Conservation (phyloP, 2,329 filamentous ascomycete species). For the Botrytis tulipae region DNA sequence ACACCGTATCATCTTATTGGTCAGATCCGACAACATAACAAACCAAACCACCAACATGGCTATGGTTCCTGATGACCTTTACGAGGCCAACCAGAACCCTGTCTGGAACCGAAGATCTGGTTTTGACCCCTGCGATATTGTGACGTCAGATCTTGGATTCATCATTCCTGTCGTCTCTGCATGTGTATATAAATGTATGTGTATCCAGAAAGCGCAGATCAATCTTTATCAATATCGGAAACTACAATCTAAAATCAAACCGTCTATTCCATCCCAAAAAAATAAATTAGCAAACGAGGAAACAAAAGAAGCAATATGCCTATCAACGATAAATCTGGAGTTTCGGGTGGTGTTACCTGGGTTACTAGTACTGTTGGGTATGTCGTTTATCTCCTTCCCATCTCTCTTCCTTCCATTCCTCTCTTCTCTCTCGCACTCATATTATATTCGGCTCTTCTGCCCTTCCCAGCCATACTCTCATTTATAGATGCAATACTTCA, state of each 20-base stretch:
- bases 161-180: not conserved
- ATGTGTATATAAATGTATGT: not conserved
- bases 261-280: not conserved
- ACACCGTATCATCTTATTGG: not conserved
- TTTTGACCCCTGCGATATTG: not conserved
- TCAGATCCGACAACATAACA: not conserved
- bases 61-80: not conserved
- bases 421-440: not conserved
- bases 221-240: not conserved
- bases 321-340: slow-evolving; percentile 24
- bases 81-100: not conserved
- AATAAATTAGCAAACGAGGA: not conserved
- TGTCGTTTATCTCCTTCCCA: not conserved
- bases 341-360: slow-evolving; percentile 26
- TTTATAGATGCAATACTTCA: not conserved
- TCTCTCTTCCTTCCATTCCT: not conserved
- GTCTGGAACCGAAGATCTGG: not conserved
- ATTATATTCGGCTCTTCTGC: not conserved
- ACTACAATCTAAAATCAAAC: not conserved
- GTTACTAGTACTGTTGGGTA: slow-evolving; percentile 28
- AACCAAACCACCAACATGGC: not conserved
- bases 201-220: not conserved
- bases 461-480: not conserved
- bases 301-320: not conserved
- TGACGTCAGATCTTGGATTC: not conserved